A percentile compares a stretch with the other conserved stretches of the same genome.
phyloP scores from a whole-genome alignment of 2,329 filamentous ascomycete species.

The Beauveria australis region DNA sequence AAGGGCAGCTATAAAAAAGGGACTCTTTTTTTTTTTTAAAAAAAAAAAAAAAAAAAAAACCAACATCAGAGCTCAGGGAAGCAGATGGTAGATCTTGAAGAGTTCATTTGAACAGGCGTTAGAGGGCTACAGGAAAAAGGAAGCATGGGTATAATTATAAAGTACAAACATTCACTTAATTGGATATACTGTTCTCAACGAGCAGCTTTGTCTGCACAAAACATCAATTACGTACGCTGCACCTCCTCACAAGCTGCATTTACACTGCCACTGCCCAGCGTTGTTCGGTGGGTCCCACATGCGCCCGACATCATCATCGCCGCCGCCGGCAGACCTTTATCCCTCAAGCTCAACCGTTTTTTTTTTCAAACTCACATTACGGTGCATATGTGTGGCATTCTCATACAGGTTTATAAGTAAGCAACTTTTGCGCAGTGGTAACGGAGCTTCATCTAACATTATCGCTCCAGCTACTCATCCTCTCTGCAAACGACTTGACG shows the following conservation, averaged over 20 bases:
- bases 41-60: too few relatives aligned
- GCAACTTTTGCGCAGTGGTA: background rate
- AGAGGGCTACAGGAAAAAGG: background rate
- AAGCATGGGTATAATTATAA: background rate
- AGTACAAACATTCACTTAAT: background rate
- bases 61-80: background rate
- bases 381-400: background rate
- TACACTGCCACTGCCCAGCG: constrained; percentile 9
- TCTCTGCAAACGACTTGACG: background rate
- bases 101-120: constrained; percentile 4
- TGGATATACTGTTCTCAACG: background rate
- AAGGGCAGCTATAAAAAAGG: background rate
- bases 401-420: background rate
- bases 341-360: background rate
- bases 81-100: background rate
- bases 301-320: background rate
- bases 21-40: too few relatives aligned
- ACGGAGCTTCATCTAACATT: background rate
- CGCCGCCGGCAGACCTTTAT: background rate
- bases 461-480: background rate
- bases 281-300: background rate
- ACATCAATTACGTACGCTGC: background rate
- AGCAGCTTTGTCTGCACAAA: background rate
- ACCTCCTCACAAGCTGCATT: background rate
- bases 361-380: background rate